Conservation (phyloP, 306 rosid species). For the Crotalaria pallida region DNA sequence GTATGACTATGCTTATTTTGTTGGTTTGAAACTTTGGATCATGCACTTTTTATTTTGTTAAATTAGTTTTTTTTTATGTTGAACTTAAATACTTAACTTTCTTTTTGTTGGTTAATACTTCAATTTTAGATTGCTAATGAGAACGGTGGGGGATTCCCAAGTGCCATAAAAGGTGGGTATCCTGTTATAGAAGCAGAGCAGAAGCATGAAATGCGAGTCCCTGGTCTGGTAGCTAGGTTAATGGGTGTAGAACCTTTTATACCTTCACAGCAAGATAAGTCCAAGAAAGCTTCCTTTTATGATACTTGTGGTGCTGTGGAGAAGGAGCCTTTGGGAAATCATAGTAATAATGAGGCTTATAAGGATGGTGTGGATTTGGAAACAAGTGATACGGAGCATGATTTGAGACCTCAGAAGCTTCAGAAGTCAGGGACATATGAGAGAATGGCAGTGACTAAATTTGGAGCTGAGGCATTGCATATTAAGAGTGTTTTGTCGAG, state of each 20-base stretch:
- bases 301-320: constrained; percentile 26
- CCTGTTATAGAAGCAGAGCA: constrained; percentile 27
- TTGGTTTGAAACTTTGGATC: not conserved
- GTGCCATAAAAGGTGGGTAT: constrained; percentile 33
- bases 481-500: constrained; percentile 59
- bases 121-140: constrained; percentile 57
- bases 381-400: constrained; percentile 32
- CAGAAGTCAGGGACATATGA: constrained; percentile 47
- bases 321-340: constrained; percentile 8
- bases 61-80: not conserved
- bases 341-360: constrained; percentile 1
- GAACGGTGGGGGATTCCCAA: constrained; percentile 60
- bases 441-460: constrained; percentile 45
- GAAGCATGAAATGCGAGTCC: constrained; percentile 46
- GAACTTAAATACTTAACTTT: not conserved
- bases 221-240: constrained; percentile 64
- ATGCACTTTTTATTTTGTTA: not conserved
- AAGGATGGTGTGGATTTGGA: constrained; percentile 32
- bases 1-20: constrained; percentile 27
- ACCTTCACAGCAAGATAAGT: constrained; percentile 31
- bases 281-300: constrained; percentile 35
- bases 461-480: constrained; percentile 61
- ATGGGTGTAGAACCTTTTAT: constrained; percentile 87
- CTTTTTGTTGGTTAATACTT: not conserved
- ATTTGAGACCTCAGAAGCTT: constrained; percentile 69